Conservation (phyloP, 495 filamentous ascomycete genomes). For the Tetracladium setigerum region DNA sequence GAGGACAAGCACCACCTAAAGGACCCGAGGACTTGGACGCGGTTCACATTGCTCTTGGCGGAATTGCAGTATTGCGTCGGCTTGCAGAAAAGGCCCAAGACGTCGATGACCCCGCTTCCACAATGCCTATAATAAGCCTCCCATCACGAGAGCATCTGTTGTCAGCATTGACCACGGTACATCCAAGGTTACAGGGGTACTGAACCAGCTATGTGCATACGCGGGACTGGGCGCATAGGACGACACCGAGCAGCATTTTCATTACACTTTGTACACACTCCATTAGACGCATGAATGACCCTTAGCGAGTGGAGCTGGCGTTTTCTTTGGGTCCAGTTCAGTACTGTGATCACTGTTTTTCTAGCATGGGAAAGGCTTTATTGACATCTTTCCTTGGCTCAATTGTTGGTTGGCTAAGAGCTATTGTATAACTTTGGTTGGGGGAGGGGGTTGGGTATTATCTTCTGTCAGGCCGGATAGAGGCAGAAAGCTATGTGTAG, state of each 20-base stretch:
- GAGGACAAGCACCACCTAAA: constrained; percentile 20
- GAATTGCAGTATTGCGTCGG: constrained; percentile 59
- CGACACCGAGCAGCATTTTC: not conserved
- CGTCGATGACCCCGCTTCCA: constrained; percentile 38
- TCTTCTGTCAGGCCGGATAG: constrained; percentile 6
- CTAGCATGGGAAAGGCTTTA: constrained; percentile 15
- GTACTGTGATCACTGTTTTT: constrained; percentile 21
- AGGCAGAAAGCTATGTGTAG: constrained; percentile 1
- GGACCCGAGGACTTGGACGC: constrained; percentile 35
- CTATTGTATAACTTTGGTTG: constrained; percentile 15
- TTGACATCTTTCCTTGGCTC: constrained; percentile 12
- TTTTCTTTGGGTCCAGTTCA: constrained; percentile 5
- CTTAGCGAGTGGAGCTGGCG: constrained; percentile 18
- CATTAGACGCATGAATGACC: constrained; percentile 21
- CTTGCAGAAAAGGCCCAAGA: constrained; percentile 67
- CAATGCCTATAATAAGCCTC: constrained; percentile 56
- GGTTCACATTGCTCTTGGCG: constrained; percentile 58
- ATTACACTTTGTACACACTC: constrained; percentile 12
- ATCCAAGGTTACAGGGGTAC: constrained; percentile 44
- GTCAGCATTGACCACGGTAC: constrained; percentile 54
- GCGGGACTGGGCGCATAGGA: constrained; percentile 48
- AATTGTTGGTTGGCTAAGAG: not conserved
- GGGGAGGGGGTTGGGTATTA: constrained; percentile 1
- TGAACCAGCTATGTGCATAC: constrained; percentile 68
- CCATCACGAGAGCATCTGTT: constrained; percentile 66